Evolutionary conservation across 1,284 basidiomycete genomes (phyloP), one percentile per base, ranked within the genome.

Genomic region (Stygiomarasmius scandens): DNA sequence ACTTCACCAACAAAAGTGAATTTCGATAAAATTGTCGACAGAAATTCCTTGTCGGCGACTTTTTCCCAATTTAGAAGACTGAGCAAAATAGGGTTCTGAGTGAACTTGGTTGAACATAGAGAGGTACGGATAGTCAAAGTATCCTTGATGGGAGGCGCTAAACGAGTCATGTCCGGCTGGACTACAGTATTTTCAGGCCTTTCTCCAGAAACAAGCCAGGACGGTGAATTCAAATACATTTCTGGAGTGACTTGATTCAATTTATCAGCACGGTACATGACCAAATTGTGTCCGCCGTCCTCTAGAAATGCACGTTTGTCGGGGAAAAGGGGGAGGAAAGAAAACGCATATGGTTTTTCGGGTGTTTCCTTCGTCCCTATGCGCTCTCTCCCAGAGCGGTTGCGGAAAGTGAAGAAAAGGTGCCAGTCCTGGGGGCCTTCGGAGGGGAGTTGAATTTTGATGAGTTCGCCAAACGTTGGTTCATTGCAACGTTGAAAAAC

Each of bases 1-100:
- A 90, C 89, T 70, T 95, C 93, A 11, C 91, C 89, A 5, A 97
- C 94, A 67, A 96, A 98, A 1, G 91, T 90, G 72, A 98, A 95
- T 71, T 93, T 89, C 64, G 84, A 83, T 54, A 99, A 81, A 12
- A 93, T 86, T 1, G 85, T 84, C 14, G 86, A 81, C 24, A 98
- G 80, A 11, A 86, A 72, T 8, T 87, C 84, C 57, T 84, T 80
- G 66, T 95, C 88, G 0, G 71, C 68, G 22, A 89, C 71, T 49
- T 82, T 78, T 67, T 95, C 88, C 95, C 96, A 98, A 62, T 87
- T 87, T 58, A 98, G 79, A 48, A 98, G 75, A 58, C 86, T 86
- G 52, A 96, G 82, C 3, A 99, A 74, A 9, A 94, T 90, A 1
- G 90, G 83, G 70, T 98, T 96, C 72, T 98, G 96, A 0, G 96